Base-by-base conservation (phyloP, 139 green algal genomes). In the Chlorella sorokiniana region DNA sequence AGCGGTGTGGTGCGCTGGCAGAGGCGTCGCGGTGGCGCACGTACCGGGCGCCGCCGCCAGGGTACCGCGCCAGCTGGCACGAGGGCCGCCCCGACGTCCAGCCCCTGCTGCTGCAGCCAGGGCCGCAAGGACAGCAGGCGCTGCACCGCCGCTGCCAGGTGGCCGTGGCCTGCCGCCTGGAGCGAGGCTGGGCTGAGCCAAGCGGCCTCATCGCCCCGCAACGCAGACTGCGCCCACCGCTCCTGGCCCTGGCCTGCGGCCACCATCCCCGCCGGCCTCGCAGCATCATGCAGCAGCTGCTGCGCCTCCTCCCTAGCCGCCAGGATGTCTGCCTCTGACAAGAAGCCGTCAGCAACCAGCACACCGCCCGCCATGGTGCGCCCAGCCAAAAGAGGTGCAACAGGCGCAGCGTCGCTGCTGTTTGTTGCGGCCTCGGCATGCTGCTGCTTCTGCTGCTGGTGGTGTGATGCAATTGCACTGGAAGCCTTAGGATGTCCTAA, bases 21-120 rank as follows among this genome's bases (percentile, higher is more conserved):
- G 88, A 91, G 0, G 78, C 82, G 56, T 96, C 92, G 0, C 76
- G 41, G 85, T 96, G 92, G 22, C 92, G 77, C 42, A 93, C 88
- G 75, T 95, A 96, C 20, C 92, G 88, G 0, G 91, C 78, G 4
- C 90, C 91, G 10, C 64, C 77, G 3, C 89, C 92, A 4, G 92
- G 92, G 74, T 95, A 96, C 52, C 84, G 88, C 1, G 90, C 91
- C 62, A 94, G 81, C 87, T 96, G 92, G 42, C 84, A 88, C n/a
- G 90, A 90, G 52, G 78, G 51, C 1, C 80, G 77, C 0, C 92
- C 91, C 65, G n/a, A 94, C 90, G 64, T 93, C 79, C 59, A 77
- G 88, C 42, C 76, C 78, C 67, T 83, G 78, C 22, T 0, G 2
- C 44, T 40, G 44, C 48, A 83, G 78, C 78, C 78, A 83, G 4